phyloP scores from a whole-genome alignment of 768 basidiomycete genomes.

The Naganishia randhawae region DNA sequence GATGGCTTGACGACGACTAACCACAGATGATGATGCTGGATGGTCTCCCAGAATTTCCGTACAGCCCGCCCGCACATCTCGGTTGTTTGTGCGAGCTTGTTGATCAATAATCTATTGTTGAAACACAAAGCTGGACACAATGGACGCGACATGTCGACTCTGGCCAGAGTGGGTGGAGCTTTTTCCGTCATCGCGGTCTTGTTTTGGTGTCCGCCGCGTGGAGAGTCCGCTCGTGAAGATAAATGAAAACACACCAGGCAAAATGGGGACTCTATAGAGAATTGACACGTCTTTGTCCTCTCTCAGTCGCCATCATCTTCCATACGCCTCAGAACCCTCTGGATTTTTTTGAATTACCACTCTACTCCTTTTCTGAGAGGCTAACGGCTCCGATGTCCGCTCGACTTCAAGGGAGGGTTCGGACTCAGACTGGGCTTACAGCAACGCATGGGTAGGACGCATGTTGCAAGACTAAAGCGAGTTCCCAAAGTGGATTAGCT shows the following conservation, averaged over 20 bases:
- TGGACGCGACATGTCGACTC: conserved; percentile 13
- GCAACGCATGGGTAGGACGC: no score
- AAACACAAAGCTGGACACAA: background rate
- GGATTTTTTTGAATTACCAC: no score
- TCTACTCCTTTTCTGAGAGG: no score
- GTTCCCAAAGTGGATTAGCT: no score
- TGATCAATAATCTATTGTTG: conserved; percentile 19
- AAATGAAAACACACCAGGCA: background rate
- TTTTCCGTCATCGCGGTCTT: background rate
- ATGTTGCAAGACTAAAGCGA: no score
- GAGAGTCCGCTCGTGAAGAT: background rate
- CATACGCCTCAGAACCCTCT: no score
- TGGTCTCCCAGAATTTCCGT: conserved; percentile 3
- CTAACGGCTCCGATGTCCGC: no score
- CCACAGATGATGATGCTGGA: background rate
- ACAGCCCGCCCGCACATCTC: background rate
- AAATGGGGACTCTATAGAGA: background rate
- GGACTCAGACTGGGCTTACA: no score
- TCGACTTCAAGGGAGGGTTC: no score
- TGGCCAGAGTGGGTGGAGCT: background rate
- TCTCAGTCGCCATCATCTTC: no score
- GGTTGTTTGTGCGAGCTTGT: conserved; percentile 13
- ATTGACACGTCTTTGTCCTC: no score
- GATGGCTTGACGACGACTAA: conserved; percentile 16
- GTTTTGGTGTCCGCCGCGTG: background rate